Conservation (phyloP, 75 land plant species). For the Picea glauca region DNA sequence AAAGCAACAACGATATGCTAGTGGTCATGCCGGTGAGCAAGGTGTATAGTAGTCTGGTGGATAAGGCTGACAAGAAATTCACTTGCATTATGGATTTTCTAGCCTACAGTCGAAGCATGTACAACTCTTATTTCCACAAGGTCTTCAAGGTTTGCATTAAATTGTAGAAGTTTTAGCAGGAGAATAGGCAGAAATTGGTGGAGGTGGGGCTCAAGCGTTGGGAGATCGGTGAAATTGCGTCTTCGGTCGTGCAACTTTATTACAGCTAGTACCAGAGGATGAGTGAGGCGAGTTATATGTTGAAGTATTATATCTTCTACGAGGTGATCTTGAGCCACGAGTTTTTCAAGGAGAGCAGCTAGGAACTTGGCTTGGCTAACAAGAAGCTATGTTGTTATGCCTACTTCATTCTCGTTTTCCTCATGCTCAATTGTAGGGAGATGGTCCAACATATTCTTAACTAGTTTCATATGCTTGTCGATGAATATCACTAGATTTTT, state of each 20-base stretch:
- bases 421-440: too few relatives aligned
- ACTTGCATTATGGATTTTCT: slow-evolving; percentile 76
- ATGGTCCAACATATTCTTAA: slow-evolving; percentile 11
- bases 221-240: slow-evolving; percentile 98
- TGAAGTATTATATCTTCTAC: slow-evolving; percentile 42
- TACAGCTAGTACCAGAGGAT: slow-evolving; percentile 77
- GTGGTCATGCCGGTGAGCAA: slow-evolving; percentile 1
- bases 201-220: slow-evolving; percentile 10
- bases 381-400: too few relatives aligned
- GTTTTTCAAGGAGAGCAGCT: too few relatives aligned
- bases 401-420: too few relatives aligned
- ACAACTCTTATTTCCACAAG: slow-evolving; percentile 11
- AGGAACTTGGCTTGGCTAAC: too few relatives aligned
- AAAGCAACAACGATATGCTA: too few relatives aligned
- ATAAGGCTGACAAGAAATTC: slow-evolving; percentile 82
- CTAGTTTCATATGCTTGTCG: slow-evolving; percentile 71
- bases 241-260: slow-evolving; percentile 16
- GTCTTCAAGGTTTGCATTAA: slow-evolving; percentile 89
- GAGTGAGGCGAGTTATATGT: slow-evolving; percentile 61
- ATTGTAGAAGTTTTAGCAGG: slow-evolving; percentile 54
- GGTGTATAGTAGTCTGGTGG: slow-evolving; percentile 60
- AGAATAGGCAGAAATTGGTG: too few relatives aligned
- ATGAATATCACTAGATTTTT: slow-evolving; percentile 64
- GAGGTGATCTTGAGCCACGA: too few relatives aligned
- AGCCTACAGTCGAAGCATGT: slow-evolving; percentile 44